Evolutionary conservation across 164 flowering plant species (phyloP), one percentile per base, ranked within the genome.

Genomic region (Stephania japonica): DNA sequence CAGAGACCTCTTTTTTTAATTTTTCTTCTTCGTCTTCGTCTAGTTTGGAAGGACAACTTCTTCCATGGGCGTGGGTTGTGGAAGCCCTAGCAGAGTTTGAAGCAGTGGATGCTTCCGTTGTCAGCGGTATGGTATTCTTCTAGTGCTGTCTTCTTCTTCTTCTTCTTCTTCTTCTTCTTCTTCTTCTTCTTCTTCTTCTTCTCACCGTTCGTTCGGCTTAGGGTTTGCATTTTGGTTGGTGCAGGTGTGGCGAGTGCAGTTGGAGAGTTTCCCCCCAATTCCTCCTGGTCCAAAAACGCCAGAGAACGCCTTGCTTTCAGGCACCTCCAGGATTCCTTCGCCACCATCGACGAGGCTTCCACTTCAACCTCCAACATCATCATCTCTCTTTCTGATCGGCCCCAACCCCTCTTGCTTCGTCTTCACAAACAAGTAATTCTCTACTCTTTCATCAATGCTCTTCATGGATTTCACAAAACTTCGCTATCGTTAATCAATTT

Each of bases 221-320:
- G 64, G 64, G 64, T 59, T 59, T 59, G 23, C 59, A 24, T 18
- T n/a, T 9, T 2, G n/a, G n/a, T n/a, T n/a, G n/a, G 53, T 59
- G 64, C 64, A 59, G 64, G 21, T 4, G n/a, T 59, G 19, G n/a
- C n/a, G n/a, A 59, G 23, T 59, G 19, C n/a, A 19, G 64, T 59
- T 59, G 24, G 7, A n/a, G 64, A 59, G 5, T 59, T 59, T 6
- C 64, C 21, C 7, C 8, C n/a, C 64, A 21, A 59, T 19, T 59
- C 64, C 6, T 59, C 64, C 6, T 59, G 64, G 64, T 21, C 24
- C 23, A n/a, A 24, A 59, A 59, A 59, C 47, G 82, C 86, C 6
- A 82, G 78, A 78, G 95, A 90, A 81, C 47, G 74, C 80, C 79
- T 83, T 27, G 83, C 88, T 26, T 72, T 90, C 77, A 86, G 87